Evolutionary conservation across 129 eudicot species (phyloP).

Genomic region (Centrapalus pauciflorus): DNA sequence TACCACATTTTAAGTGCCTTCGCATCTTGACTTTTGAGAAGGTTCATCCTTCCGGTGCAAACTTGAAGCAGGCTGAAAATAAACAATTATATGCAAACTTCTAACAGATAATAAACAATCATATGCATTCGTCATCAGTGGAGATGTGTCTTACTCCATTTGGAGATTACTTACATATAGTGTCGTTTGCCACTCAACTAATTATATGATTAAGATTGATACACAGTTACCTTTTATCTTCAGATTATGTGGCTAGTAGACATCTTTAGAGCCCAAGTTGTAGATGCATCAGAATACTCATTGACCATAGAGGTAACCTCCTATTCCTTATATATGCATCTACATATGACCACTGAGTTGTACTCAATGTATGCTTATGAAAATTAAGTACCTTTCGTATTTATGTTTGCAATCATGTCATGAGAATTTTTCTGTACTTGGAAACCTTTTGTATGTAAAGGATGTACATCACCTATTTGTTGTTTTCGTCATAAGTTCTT

Average conservation of each 20-base stretch:
- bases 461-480: too few relatives aligned
- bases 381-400: not conserved
- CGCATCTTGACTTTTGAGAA: too few relatives aligned
- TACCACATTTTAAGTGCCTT: not conserved
- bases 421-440: too few relatives aligned
- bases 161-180: not conserved
- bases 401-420: not conserved
- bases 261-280: slow-evolving; percentile 72
- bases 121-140: not conserved
- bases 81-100: too few relatives aligned
- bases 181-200: not conserved
- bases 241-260: slow-evolving; percentile 93
- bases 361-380: not conserved
- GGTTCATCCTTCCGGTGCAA: too few relatives aligned
- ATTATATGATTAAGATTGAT: slow-evolving; percentile 1
- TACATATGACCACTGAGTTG: not conserved
- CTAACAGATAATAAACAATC: not conserved
- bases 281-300: slow-evolving; percentile 67
- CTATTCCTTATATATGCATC: slow-evolving; percentile 11
- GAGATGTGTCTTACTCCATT: too few relatives aligned
- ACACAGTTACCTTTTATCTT: slow-evolving; percentile 10
- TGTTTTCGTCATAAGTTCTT: not conserved
- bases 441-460: too few relatives aligned
- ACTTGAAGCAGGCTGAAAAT: too few relatives aligned
- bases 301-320: slow-evolving; percentile 75